Conservation (phyloP, 2,329 filamentous ascomycete genomes). For the Akanthomyces lecanii region DNA sequence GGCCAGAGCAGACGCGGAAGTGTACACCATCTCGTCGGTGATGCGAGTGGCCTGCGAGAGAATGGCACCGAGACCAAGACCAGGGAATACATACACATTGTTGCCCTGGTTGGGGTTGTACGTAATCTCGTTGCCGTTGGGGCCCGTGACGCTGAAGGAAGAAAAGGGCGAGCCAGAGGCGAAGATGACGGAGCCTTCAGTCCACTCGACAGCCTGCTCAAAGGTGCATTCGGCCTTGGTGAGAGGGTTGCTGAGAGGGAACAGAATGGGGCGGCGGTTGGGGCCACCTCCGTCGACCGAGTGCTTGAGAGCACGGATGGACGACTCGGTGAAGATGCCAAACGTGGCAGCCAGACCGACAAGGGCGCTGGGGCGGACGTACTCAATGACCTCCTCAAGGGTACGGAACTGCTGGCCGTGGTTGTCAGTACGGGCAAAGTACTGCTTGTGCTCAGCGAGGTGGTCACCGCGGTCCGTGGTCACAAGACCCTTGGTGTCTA, state of each 20-base stretch:
- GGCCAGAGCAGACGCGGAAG: constrained; percentile 76
- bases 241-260: constrained; percentile 93
- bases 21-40: constrained; percentile 96
- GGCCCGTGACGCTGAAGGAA: constrained; percentile 60
- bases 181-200: constrained; percentile 86
- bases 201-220: constrained; percentile 86
- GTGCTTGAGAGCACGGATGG: constrained; percentile 66
- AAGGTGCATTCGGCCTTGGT: constrained; percentile 98
- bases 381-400: constrained; percentile 86
- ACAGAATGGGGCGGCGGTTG: constrained; percentile 82
- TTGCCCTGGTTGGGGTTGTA: constrained; percentile 82
- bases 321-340: constrained; percentile 86
- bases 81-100: constrained; percentile 92
- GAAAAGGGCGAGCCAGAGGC: constrained; percentile 93
- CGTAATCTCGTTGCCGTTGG: constrained; percentile 53
- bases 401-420: constrained; percentile 67
- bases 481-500: constrained; percentile 94
- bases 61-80: constrained; percentile 89
- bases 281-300: constrained; percentile 59
- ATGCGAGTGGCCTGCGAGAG: constrained; percentile 81
- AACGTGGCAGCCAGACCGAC: constrained; percentile 93
- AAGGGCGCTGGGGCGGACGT: constrained; percentile 90
- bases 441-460: constrained; percentile 83
- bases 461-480: constrained; percentile 90
- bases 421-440: constrained; percentile 63